These are phyloP conservation scores for Thielaviopsis punctulata DNA, from an alignment of 2,329 filamentous ascomycete species.

Conservation along the genomic window DNA sequence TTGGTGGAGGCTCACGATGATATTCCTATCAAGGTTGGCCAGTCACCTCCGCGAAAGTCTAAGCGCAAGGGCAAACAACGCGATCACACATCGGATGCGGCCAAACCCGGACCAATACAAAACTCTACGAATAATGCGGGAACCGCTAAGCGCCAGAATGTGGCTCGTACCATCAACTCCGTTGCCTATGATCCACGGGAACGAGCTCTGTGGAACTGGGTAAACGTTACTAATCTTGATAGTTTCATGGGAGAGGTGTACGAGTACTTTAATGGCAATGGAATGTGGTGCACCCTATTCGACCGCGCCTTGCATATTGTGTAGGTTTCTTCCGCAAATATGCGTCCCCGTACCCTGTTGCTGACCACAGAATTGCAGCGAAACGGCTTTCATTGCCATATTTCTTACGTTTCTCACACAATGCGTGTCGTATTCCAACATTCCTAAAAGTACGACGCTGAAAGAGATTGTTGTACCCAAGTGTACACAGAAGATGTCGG, in stretches of 20 bases:
- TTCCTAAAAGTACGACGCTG: slow-evolving; percentile 46
- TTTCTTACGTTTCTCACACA: slow-evolving; percentile 72
- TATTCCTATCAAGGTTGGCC: slow-evolving; percentile 7
- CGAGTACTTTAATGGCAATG: slow-evolving; percentile 67
- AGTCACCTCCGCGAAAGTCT: slow-evolving; percentile 12
- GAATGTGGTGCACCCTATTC: slow-evolving; percentile 70
- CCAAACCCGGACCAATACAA: not conserved
- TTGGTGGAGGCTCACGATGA: slow-evolving; percentile 36
- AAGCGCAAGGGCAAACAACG: slow-evolving; percentile 15
- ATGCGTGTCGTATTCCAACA: slow-evolving; percentile 64
- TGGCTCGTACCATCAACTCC: slow-evolving; percentile 1
- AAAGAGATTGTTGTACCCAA: slow-evolving; percentile 45
- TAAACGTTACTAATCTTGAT: slow-evolving; percentile 78
- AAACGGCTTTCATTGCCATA: slow-evolving; percentile 64
- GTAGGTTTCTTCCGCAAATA: slow-evolving; percentile 27
- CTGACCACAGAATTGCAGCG: slow-evolving; percentile 27
- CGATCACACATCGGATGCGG: not conserved
- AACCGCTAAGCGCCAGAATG: not conserved
- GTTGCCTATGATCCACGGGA: slow-evolving; percentile 28
- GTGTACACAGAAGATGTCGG: slow-evolving; percentile 61
- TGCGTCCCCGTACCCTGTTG: not conserved
- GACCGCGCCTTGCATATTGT: slow-evolving; percentile 54
- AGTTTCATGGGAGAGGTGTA: slow-evolving; percentile 75
- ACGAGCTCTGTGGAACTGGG: slow-evolving; percentile 82
- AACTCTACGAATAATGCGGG: not conserved